Base-by-base conservation (phyloP, 495 filamentous ascomycete species). In the Apiosordaria backusii region DNA sequence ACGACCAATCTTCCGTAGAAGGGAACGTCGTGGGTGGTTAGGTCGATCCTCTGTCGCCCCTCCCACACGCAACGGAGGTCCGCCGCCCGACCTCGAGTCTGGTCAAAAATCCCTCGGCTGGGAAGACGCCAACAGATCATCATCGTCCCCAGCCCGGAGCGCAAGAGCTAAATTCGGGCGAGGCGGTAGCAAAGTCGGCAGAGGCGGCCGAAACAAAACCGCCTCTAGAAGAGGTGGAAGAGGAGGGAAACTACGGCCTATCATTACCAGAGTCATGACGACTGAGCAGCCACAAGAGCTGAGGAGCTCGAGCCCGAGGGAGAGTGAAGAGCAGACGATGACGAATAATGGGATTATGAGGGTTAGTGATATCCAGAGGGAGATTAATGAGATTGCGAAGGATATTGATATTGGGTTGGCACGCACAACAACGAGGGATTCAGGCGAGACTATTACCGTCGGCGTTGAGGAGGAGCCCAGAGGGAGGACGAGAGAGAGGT, bases 281-380 rank as follows among this genome's bases (percentile, higher is more conserved):
- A 40, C 72, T 68, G 68, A 71, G 65, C 72, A 72, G 57, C 27
- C 71, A 52, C 60, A 71, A n/a, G 74, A 79, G 65, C 75, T 80
- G 61, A 68, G 77, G 57, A 74, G 77, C 62, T 74, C 74, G 50
- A 76, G 71, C 1, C 78, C 77, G 15, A 71, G 75, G 1, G 63
- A 67, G 1, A 81, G 79, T 71, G 78, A 81, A 60, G 80, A 82
- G 68, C 75, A 78, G 63, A 68, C 75, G 26, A 81, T 81, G 78
- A 81, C 78, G 6, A 77, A 66, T 63, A 76, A 81, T 54, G 78
- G 78, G n/a, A 76, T 81, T 61, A 71, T 81, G 63, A 72, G 76
- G 23, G 75, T 76, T 40, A 80, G 72, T 50, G 76, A 82, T 35
- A 76, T 81, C 53, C 70, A 75, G 70, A 64, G 72, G 24, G 74